phyloP scores from a whole-genome alignment of 1,139 yeast species.

The Protomyces lactucae-debilis region DNA sequence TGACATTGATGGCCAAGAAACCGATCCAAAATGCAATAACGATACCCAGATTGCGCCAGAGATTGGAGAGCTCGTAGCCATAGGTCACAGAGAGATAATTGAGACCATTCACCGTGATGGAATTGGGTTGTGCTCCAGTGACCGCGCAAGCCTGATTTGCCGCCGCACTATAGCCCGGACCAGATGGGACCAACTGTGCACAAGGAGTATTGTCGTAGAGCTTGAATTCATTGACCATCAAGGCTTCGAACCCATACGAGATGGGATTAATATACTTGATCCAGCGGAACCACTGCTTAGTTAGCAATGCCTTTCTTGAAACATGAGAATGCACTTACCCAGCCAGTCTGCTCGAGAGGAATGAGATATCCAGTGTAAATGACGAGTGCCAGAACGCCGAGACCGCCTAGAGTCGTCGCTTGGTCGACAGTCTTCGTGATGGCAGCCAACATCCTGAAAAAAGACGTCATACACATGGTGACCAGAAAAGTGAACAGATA shows the following conservation, averaged over 20 bases:
- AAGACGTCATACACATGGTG: constrained; percentile 51
- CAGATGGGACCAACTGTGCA: constrained; percentile 47
- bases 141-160: constrained; percentile 53
- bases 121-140: constrained; percentile 62
- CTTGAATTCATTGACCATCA: constrained; percentile 57
- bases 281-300: constrained; percentile 62
- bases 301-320: constrained; percentile 36
- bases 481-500: constrained; percentile 49
- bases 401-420: constrained; percentile 61
- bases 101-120: constrained; percentile 52
- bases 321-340: constrained; percentile 20
- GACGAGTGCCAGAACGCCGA: constrained; percentile 50
- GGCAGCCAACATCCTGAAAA: constrained; percentile 60
- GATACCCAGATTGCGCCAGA: constrained; percentile 84
- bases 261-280: constrained; percentile 55
- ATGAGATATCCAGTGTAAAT: constrained; percentile 59
- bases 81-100: constrained; percentile 49
- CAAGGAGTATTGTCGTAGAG: constrained; percentile 48
- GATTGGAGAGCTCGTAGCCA: constrained; percentile 53
- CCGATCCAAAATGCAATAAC: constrained; percentile 52
- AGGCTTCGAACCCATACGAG: constrained; percentile 53
- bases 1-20: constrained; percentile 54
- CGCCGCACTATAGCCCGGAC: constrained; percentile 40
- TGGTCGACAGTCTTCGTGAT: constrained; percentile 51
- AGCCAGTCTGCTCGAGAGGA: constrained; percentile 40